phyloP scores from a whole-genome alignment of 1,284 basidiomycete species.

The Ceratobasidium sp. region DNA sequence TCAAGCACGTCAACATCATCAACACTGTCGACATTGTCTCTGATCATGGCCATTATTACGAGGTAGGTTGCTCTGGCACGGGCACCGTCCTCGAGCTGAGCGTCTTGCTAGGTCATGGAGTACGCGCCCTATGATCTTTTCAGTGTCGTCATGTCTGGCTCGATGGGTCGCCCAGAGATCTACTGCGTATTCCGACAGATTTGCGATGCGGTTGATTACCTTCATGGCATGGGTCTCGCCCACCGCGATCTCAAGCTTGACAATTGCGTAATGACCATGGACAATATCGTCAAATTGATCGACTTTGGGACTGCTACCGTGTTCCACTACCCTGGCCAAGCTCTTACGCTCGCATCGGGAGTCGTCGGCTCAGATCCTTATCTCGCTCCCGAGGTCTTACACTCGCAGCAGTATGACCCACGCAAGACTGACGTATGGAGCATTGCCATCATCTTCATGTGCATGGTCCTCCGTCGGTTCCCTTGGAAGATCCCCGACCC shows the following conservation, averaged over 20 bases:
- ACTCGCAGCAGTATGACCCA: constrained; percentile 85
- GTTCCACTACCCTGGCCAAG: constrained; percentile 96
- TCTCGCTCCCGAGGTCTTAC: constrained; percentile 95
- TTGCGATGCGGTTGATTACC: constrained; percentile 96
- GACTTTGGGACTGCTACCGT: constrained; percentile 99
- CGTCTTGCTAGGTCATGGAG: constrained; percentile 85
- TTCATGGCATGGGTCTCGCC: constrained; percentile 96
- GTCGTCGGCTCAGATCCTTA: constrained; percentile 98
- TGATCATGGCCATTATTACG: constrained; percentile 97
- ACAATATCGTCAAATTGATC: constrained; percentile 97
- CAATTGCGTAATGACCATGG: constrained; percentile 97
- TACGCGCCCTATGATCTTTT: constrained; percentile 99
- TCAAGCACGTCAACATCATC: constrained; percentile 97
- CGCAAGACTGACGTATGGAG: constrained; percentile 99
- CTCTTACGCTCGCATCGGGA: constrained; percentile 81
- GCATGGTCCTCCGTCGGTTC: constrained; percentile 97
- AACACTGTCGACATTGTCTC: constrained; percentile 98
- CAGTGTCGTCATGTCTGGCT: constrained; percentile 99
- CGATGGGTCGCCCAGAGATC: constrained; percentile 97
- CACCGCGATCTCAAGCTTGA: constrained; percentile 99
- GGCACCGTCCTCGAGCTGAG: constrained; percentile 34
- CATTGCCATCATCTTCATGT: constrained; percentile 98
- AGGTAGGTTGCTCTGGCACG: constrained; percentile 62
- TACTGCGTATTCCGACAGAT: constrained; percentile 99
- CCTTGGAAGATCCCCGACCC: constrained; percentile 99